Conservation (phyloP, 306 rosid species). For the Boehmeria nivea region DNA sequence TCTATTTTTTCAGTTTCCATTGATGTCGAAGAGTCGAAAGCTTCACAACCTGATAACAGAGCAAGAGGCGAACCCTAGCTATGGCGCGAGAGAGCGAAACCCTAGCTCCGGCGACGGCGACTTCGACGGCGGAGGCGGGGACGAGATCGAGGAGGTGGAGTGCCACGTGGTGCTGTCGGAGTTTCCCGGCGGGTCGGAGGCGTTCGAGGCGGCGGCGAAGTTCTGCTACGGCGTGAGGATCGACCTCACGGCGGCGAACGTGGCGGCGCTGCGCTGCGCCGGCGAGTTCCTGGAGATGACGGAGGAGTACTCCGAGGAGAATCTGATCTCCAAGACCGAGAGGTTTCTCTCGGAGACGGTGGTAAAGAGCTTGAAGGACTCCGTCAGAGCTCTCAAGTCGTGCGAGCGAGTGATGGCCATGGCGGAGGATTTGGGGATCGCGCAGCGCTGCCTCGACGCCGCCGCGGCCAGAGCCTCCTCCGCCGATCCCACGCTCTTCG, state of each 20-base stretch:
- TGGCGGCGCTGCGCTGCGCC: constrained; percentile 88
- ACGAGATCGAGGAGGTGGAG: constrained; percentile 66
- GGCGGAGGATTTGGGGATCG: constrained; percentile 56
- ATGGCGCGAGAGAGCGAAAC: constrained; percentile 20
- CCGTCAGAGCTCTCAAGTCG: constrained; percentile 64
- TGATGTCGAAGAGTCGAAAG: constrained; percentile 78
- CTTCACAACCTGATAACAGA: constrained; percentile 61
- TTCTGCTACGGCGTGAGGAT: constrained; percentile 90
- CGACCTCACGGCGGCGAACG: constrained; percentile 67
- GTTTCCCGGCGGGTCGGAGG: constrained; percentile 85
- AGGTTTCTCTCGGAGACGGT: constrained; percentile 57
- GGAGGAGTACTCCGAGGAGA: constrained; percentile 76
- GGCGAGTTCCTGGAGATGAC: constrained; percentile 94
- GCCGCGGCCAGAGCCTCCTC: constrained; percentile 55
- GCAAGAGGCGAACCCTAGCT: constrained; percentile 49
- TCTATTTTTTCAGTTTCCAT: constrained; percentile 66
- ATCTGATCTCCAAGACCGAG: constrained; percentile 81
- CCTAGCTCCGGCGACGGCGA: background rate
- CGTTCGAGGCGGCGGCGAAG: constrained; percentile 86
- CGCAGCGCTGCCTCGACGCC: constrained; percentile 63
- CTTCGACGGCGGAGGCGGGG: constrained; percentile 16
- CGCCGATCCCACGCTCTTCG: constrained; percentile 65
- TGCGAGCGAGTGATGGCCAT: constrained; percentile 63
- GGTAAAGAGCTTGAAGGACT: constrained; percentile 65
- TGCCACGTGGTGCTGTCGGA: constrained; percentile 51